Conservation (phyloP, 805 yeast genomes). For the Pichia exigua region DNA sequence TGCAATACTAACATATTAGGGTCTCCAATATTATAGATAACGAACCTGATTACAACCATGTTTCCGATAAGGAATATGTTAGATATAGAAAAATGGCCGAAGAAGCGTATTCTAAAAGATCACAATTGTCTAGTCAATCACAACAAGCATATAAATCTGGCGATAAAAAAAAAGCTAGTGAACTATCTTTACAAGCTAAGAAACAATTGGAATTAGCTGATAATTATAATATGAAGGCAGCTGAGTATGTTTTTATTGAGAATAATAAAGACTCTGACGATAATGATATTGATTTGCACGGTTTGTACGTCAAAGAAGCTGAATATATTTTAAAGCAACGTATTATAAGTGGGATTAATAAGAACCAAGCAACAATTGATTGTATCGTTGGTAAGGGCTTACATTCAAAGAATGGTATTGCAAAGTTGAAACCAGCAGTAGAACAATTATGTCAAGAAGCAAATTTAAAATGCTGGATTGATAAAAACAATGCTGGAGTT, state of each 20-base stretch:
- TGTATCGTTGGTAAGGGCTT: conserved; percentile 92
- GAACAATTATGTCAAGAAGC: conserved; percentile 68
- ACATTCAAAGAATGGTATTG: conserved; percentile 74
- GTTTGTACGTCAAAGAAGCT: conserved; percentile 85
- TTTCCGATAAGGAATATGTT: conserved; percentile 57
- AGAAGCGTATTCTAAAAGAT: conserved; percentile 49
- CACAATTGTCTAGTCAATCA: conserved; percentile 53
- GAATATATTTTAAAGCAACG: conserved; percentile 66
- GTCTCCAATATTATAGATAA: conserved; percentile 9
- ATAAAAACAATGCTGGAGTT: conserved; percentile 74
- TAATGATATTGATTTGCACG: conserved; percentile 91
- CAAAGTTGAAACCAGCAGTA: conserved; percentile 85
- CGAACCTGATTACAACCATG: conserved; percentile 59
- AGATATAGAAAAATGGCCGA: conserved; percentile 62
- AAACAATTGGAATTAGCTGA: conserved; percentile 55
- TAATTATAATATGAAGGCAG: conserved; percentile 68
- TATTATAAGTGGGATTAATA: conserved; percentile 53
- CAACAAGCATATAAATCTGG: conserved; percentile 73
- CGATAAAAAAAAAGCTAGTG: conserved; percentile 64
- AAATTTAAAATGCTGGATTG: conserved; percentile 51
- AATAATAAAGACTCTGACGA: conserved; percentile 81
- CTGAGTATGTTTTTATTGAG: conserved; percentile 78
- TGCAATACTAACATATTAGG: not conserved
- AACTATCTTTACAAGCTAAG: conserved; percentile 63
- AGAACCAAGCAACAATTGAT: conserved; percentile 53